Evolutionary conservation across 305 asterid genomes (phyloP), one percentile per base, ranked within the genome.

Genomic region (Ruellia speciosa): DNA sequence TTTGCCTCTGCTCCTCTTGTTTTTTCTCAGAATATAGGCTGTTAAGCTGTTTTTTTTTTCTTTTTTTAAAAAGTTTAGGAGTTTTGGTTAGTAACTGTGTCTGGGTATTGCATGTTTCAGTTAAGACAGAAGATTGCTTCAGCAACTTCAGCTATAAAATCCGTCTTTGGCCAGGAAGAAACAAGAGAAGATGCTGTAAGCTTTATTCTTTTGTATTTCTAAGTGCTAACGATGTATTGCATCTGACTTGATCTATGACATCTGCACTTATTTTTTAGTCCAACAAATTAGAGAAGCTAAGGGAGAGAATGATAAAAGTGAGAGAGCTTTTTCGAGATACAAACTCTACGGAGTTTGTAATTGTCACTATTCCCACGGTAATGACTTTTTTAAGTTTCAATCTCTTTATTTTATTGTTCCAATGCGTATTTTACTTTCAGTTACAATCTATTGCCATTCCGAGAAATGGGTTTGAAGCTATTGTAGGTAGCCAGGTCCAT

Each of bases 321-420:
- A 78, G 97, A 64, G 97, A 86, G 75, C 97, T 93, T 67, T 93
- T 93, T 63, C 96, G 95, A 9, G 92, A 93, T 66, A 80, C 95
- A 43, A 66, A 62, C 68, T 81, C 97, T 52, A 86, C 93, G 9
- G 99, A 93, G 74, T 93, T 93, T 63, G 85, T 86, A 68, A 84
- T 93, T 48, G 97, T 88, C 18, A 88, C 99, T 49, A 93, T 93
- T 59, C 97, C 99, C 18, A 93, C 97, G 95, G 99, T 88, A 93
- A 65, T 69, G 52, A 41, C 66, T 45, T 48, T 8, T 31, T 41
- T 37, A 18, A 18, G 35, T 54, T 56, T n/a, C 6, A 43, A 3
- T 14, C 18, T 13, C 67, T 48, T 18, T 18, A 31, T 58, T 52
- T 31, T 12, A 45, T 8, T 49, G 46, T 13, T 46, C 28, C 31